Percentiles rank a stretch among this genome's conserved stretches.
phyloP scores from a whole-genome alignment of 2,329 filamentous ascomycete species.

The Aspergillus chevalieri region DNA sequence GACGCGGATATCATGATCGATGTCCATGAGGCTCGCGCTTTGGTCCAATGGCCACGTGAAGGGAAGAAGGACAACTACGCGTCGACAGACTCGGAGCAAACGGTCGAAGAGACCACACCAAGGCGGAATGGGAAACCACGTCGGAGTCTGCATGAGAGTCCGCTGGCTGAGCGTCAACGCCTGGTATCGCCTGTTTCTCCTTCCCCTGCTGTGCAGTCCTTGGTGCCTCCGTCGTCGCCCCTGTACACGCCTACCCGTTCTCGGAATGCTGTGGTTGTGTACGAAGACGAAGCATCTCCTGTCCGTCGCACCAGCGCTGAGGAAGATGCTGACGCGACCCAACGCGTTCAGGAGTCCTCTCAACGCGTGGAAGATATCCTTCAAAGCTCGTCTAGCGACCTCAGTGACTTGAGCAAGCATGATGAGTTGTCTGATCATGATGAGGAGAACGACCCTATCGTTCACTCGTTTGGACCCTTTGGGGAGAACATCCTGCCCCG shows the following conservation, averaged over 20 bases:
- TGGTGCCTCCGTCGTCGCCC: slow-evolving; percentile 39
- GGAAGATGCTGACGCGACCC: slow-evolving; percentile 19
- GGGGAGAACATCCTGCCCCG: slow-evolving; percentile 78
- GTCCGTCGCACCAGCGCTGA: slow-evolving; percentile 38
- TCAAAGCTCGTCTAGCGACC: slow-evolving; percentile 28
- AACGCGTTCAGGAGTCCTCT: slow-evolving; percentile 29
- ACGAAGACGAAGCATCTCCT: slow-evolving; percentile 62
- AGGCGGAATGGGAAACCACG: slow-evolving; percentile 25
- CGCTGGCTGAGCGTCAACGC: slow-evolving; percentile 54
- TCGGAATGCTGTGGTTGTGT: slow-evolving; percentile 53
- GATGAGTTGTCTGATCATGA: slow-evolving; percentile 72
- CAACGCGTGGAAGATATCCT: slow-evolving; percentile 23
- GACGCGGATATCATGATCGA: slow-evolving; percentile 89
- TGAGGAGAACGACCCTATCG: slow-evolving; percentile 89
- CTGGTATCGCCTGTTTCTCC: slow-evolving; percentile 75
- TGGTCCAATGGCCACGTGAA: slow-evolving; percentile 75
- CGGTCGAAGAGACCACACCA: slow-evolving; percentile 56
- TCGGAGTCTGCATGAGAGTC: slow-evolving; percentile 33
- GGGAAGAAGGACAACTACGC: slow-evolving; percentile 47
- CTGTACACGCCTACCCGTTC: slow-evolving; percentile 40
- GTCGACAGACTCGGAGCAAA: slow-evolving; percentile 58
- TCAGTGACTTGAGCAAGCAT: slow-evolving; percentile 32
- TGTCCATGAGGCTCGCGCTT: slow-evolving; percentile 83
- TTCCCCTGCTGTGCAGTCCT: slow-evolving; percentile 49
- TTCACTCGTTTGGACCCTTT: slow-evolving; percentile 88